Conservation (phyloP, 1,284 basidiomycete species). For the Malassezia yamatoensis region DNA sequence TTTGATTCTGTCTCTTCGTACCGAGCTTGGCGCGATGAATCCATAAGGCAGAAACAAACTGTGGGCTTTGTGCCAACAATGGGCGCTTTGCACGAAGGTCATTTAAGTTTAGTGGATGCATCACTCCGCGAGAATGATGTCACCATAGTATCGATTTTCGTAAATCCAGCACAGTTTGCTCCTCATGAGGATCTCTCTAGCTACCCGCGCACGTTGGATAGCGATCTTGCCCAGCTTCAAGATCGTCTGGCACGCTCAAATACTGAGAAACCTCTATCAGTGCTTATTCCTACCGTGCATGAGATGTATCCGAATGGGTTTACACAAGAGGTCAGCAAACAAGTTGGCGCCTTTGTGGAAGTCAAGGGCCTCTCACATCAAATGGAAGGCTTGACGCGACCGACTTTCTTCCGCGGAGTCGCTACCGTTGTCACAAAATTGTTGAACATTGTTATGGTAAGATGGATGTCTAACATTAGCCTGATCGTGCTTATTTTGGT, state of each 20-base stretch:
- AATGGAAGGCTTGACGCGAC: conserved; percentile 74
- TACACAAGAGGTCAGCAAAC: conserved; percentile 62
- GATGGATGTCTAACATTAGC: conserved; percentile 52
- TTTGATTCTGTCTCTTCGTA: conserved; percentile 4
- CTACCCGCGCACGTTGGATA: conserved; percentile 66
- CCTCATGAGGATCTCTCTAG: conserved; percentile 83
- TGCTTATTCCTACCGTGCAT: conserved; percentile 32
- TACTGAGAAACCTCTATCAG: conserved; percentile 16
- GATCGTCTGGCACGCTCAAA: conserved; percentile 22
- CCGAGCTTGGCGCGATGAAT: conserved; percentile 12
- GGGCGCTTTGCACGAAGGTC: conserved; percentile 90
- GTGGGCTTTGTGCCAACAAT: conserved; percentile 94
- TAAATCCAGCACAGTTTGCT: conserved; percentile 95
- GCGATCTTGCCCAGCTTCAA: conserved; percentile 39
- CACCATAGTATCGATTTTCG: conserved; percentile 89
- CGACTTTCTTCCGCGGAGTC: conserved; percentile 89
- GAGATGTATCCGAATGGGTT: conserved; percentile 73
- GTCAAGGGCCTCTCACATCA: conserved; percentile 71
- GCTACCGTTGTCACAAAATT: conserved; percentile 90
- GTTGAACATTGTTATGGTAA: conserved; percentile 78
- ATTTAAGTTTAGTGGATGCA: conserved; percentile 63
- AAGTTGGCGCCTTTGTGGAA: conserved; percentile 80
- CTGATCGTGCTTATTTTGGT: conserved; percentile 84
- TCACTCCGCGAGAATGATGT: conserved; percentile 70
- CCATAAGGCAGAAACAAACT: conserved; percentile 15